A percentile compares a stretch with the other conserved stretches of the same genome.
These are phyloP conservation scores for Lonicera japonica DNA, from an alignment of 129 eudicot species.

Conservation along the genomic window DNA sequence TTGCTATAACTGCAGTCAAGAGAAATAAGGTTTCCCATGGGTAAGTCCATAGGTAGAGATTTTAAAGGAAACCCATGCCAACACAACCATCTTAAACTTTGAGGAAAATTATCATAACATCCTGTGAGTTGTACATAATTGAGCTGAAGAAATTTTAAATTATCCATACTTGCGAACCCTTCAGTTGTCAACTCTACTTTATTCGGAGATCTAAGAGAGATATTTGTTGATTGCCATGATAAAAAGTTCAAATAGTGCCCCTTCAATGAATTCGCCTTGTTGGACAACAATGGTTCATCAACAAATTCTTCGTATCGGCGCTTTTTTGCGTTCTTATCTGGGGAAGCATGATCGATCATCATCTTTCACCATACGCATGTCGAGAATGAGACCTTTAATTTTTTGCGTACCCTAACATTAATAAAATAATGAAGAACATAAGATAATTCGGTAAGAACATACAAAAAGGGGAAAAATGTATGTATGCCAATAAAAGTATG, in stretches of 20 bases:
- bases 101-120: slow-evolving; percentile 16
- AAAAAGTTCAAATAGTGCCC: not conserved
- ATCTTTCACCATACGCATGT: not conserved
- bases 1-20: slow-evolving; percentile 11
- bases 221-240: too few species aligned
- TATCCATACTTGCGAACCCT: slow-evolving; percentile 13
- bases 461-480: not conserved
- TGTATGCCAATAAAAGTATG: too few species aligned
- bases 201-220: too few species aligned
- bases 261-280: not conserved
- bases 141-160: slow-evolving; percentile 16
- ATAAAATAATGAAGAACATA: not conserved
- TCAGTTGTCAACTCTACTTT: slow-evolving; percentile 2
- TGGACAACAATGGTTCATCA: not conserved
- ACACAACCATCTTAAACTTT: slow-evolving; percentile 20
- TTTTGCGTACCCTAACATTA: slow-evolving; percentile 4
- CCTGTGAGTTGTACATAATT: slow-evolving; percentile 22
- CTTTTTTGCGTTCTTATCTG: not conserved
- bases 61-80: slow-evolving; percentile 31
- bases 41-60: slow-evolving; percentile 16
- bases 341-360: not conserved
- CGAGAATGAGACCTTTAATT: slow-evolving; percentile 3
- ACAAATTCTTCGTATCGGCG: not conserved
- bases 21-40: slow-evolving; percentile 11
- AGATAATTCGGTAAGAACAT: not conserved